Evolutionary conservation across 1,284 basidiomycete genomes (phyloP).

Genomic region (Rhodotorula sp.): DNA sequence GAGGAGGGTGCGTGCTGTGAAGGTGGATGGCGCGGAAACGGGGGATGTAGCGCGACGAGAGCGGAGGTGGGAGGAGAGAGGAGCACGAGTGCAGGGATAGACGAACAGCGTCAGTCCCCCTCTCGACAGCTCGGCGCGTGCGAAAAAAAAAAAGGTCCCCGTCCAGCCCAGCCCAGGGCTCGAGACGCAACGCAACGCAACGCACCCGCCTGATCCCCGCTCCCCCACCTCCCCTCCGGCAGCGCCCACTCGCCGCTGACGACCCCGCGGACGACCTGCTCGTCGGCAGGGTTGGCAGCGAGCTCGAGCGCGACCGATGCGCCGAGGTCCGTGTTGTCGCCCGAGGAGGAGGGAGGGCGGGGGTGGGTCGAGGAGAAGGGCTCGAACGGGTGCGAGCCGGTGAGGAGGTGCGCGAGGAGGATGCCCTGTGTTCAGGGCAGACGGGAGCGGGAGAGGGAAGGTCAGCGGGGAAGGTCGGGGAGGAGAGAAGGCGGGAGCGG

Average conservation of each 20-base stretch:
- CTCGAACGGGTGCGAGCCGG: conserved; percentile 30
- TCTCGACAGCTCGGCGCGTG: too few relatives aligned
- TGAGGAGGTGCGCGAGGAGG: conserved; percentile 73
- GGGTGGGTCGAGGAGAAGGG: not conserved
- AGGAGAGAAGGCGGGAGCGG: too few relatives aligned
- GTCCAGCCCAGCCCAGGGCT: too few relatives aligned
- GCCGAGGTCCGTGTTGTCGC: conserved; percentile 1
- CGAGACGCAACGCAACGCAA: too few relatives aligned
- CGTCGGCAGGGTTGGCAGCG: conserved; percentile 3
- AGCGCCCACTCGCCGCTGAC: conserved; percentile 13
- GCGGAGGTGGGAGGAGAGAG: too few relatives aligned
- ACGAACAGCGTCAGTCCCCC: not conserved
- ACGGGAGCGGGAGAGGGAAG: too few relatives aligned
- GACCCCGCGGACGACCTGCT: not conserved
- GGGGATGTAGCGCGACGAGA: too few relatives aligned
- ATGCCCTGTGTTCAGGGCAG: conserved; percentile 56
- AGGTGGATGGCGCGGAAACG: too few relatives aligned
- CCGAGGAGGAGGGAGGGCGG: not conserved
- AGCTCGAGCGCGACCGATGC: conserved; percentile 9
- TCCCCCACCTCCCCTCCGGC: conserved; percentile 5
- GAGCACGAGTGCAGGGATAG: not conserved
- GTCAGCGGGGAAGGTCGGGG: too few relatives aligned
- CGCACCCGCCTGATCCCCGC: conserved; percentile 8
- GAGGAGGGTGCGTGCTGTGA: conserved; percentile 14
- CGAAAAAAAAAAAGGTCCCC: not conserved